These are phyloP conservation scores for Phytophthora capsici DNA, from an alignment of 352 stramenopile genomes.

Conservation along the genomic window DNA sequence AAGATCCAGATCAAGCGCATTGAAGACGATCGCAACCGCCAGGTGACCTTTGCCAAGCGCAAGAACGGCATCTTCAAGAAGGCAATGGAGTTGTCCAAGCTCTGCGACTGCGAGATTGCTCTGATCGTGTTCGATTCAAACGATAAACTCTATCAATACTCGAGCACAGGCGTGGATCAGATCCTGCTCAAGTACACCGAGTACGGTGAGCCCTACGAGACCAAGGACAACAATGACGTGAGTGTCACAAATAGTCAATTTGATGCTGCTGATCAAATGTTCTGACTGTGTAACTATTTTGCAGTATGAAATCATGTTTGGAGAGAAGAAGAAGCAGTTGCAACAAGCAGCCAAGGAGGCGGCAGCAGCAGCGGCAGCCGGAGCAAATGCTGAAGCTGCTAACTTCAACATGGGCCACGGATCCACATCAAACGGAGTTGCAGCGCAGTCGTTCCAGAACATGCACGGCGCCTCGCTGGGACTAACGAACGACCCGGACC, in stretches of 20 bases:
- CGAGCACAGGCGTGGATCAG: slow-evolving; percentile 81
- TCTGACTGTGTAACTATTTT: slow-evolving; percentile 2
- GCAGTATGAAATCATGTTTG: slow-evolving; percentile 86
- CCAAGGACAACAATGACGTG: slow-evolving; percentile 86
- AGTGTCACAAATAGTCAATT: slow-evolving; percentile 14
- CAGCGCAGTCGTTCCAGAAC: slow-evolving; percentile 42
- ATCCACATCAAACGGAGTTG: slow-evolving; percentile 26
- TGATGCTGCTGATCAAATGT: not conserved
- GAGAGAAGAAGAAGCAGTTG: slow-evolving; percentile 78
- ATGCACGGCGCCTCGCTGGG: slow-evolving; percentile 50
- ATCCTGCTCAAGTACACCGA: slow-evolving; percentile 90
- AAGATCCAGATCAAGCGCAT: slow-evolving; percentile 92
- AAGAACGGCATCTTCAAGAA: slow-evolving; percentile 91
- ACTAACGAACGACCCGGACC: slow-evolving; percentile 71
- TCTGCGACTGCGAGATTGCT: slow-evolving; percentile 88
- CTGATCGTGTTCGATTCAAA: slow-evolving; percentile 90
- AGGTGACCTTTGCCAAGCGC: slow-evolving; percentile 86
- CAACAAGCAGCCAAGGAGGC: slow-evolving; percentile 54
- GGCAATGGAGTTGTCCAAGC: slow-evolving; percentile 87
- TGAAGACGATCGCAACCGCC: slow-evolving; percentile 84
- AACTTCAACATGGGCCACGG: slow-evolving; percentile 44
- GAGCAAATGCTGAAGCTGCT: slow-evolving; percentile 37
- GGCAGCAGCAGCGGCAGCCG: slow-evolving; percentile 35
- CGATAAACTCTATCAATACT: slow-evolving; percentile 88
- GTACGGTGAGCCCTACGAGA: slow-evolving; percentile 84